Percentiles rank a stretch among this genome's conserved stretches.
Evolutionary conservation across 768 basidiomycete species (phyloP).

Genomic region (Macrolepiota albuminosa): DNA sequence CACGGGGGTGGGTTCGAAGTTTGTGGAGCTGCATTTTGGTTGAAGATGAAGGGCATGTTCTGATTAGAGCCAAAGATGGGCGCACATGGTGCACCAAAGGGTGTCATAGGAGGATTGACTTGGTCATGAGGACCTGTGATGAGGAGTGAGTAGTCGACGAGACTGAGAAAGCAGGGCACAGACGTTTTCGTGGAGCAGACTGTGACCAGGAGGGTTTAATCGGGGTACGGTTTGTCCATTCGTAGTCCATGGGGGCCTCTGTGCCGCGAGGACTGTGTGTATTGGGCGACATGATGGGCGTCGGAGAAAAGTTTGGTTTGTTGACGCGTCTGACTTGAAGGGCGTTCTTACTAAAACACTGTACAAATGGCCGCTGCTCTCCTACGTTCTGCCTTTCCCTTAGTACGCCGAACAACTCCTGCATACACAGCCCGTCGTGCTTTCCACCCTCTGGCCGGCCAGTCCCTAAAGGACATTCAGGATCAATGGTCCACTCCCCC

Average conservation of each 20-base stretch:
- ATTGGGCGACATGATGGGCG: slow-evolving; percentile 38
- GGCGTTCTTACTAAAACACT: slow-evolving; percentile 9
- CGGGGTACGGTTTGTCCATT: slow-evolving; percentile 67
- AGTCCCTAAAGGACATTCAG: slow-evolving; percentile 28
- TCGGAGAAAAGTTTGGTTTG: slow-evolving; percentile 18
- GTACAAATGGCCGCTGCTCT: slow-evolving; percentile 21
- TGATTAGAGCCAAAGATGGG: slow-evolving; percentile 62
- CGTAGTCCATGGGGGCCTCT: slow-evolving; percentile 88
- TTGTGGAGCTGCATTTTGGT: slow-evolving; percentile 31
- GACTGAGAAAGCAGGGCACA: slow-evolving; percentile 19
- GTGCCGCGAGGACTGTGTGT: slow-evolving; percentile 35
- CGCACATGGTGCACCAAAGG: slow-evolving; percentile 28
- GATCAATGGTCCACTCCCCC: slow-evolving; percentile 36
- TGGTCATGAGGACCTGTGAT: slow-evolving; percentile 35
- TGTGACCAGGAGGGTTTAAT: slow-evolving; percentile 57
- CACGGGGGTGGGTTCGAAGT: slow-evolving; percentile 56
- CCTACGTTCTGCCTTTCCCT: slow-evolving; percentile 19
- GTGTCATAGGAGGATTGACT: slow-evolving; percentile 39
- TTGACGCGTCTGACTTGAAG: slow-evolving; percentile 31
- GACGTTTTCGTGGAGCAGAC: slow-evolving; percentile 58
- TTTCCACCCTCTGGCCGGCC: slow-evolving; percentile 52
- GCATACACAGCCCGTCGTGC: slow-evolving; percentile 26
- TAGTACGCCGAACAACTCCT: slow-evolving; percentile 15
- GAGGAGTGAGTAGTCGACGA: not conserved
- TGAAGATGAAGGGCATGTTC: slow-evolving; percentile 72